Evolutionary conservation across 352 stramenopile genomes (phyloP).

Genomic region (Pythium monospermum): DNA sequence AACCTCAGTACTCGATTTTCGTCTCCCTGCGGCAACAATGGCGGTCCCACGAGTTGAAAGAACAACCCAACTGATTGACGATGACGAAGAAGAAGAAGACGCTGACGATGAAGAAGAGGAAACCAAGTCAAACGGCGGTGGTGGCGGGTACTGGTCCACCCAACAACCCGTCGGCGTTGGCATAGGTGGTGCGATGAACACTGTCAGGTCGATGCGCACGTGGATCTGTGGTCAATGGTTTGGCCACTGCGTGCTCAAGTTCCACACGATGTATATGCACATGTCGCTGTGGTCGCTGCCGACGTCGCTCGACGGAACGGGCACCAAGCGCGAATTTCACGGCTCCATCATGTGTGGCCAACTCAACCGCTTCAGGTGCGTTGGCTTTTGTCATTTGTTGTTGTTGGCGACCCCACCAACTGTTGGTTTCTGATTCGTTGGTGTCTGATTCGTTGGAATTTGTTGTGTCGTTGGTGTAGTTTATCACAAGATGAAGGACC

Average conservation of each 20-base stretch:
- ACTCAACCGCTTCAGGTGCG: constrained; percentile 22
- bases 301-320: not conserved
- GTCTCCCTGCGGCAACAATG: not conserved
- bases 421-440: not conserved
- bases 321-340: constrained; percentile 5
- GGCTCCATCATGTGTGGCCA: constrained; percentile 15
- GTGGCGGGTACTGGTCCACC: too few relatives aligned
- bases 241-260: constrained; percentile 15
- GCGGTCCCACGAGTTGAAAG: not conserved
- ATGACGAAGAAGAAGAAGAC: constrained; percentile 11
- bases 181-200: constrained; percentile 3
- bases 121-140: constrained; percentile 1
- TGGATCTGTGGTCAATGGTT: constrained; percentile 23
- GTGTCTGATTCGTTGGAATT: constrained; percentile 1
- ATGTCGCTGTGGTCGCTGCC: constrained; percentile 10
- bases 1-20: constrained; percentile 13
- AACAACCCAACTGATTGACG: constrained; percentile 9
- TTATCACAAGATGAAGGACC: constrained; percentile 9
- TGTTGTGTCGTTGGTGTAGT: constrained; percentile 12
- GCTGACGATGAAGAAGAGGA: constrained; percentile 15
- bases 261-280: constrained; percentile 17
- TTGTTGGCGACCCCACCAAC: too few relatives aligned
- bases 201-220: constrained; percentile 9
- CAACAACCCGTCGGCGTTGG: too few relatives aligned
- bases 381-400: not conserved